Evolutionary conservation across 2,329 filamentous ascomycete species (phyloP).

Genomic region (Trichoderma atrobrunneum): DNA sequence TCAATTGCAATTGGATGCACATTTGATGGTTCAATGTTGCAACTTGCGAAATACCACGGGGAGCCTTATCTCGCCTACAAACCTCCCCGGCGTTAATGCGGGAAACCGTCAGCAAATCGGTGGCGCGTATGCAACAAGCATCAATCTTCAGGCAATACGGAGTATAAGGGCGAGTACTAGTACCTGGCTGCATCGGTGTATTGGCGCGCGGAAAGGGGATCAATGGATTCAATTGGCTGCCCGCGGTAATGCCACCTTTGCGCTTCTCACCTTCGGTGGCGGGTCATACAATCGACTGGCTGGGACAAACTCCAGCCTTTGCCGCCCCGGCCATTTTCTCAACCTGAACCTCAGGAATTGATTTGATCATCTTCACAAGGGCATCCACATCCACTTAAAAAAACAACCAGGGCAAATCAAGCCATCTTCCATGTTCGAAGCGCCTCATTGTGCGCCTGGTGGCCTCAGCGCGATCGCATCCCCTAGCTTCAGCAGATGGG

Average conservation of each 20-base stretch:
- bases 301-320: not conserved
- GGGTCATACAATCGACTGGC: not conserved
- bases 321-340: not conserved
- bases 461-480: constrained; percentile 13
- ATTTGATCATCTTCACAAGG: not conserved
- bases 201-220: not conserved
- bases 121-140: not conserved
- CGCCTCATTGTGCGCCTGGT: constrained; percentile 7
- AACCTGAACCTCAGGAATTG: not conserved
- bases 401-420: not conserved
- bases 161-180: not conserved
- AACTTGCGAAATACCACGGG: not conserved
- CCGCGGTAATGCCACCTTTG: not conserved
- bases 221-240: not conserved
- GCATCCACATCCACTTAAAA: not conserved
- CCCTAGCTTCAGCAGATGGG: not conserved
- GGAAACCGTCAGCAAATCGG: not conserved
- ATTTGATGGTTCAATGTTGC: not conserved
- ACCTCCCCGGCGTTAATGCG: not conserved
- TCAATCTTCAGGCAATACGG: not conserved
- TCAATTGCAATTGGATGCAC: not conserved
- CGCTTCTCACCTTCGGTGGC: not conserved
- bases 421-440: not conserved
- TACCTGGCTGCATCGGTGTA: not conserved
- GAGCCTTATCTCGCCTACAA: constrained; percentile 2